These are phyloP conservation scores for Boletus tylopilopsis DNA, from an alignment of 768 basidiomycete species.

Conservation along the genomic window DNA sequence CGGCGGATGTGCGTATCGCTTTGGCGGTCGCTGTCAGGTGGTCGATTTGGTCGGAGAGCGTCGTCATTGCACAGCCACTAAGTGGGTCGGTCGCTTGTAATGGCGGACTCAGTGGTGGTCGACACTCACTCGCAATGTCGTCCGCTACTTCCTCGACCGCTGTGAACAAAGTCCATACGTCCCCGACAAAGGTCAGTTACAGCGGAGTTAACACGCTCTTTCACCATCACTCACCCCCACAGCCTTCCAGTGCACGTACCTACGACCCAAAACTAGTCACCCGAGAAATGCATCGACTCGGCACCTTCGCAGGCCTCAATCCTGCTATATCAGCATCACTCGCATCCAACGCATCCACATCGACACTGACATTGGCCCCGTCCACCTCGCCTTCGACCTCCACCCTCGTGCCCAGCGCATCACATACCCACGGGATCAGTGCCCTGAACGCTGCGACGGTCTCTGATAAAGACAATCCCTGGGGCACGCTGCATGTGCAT, in stretches of 20 bases:
- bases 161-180: constrained; percentile 29
- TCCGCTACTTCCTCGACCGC: constrained; percentile 25
- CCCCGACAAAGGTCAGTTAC: constrained; percentile 33
- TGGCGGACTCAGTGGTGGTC: constrained; percentile 1
- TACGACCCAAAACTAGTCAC: constrained; percentile 80
- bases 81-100: no score
- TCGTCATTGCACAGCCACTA: constrained; percentile 20
- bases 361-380: constrained; percentile 39
- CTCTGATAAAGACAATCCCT: constrained; percentile 61
- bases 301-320: constrained; percentile 52
- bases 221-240: constrained; percentile 19
- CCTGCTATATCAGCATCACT: constrained; percentile 39
- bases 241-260: constrained; percentile 63
- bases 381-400: constrained; percentile 37
- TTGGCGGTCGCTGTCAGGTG: constrained; percentile 52
- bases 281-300: constrained; percentile 83
- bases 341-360: constrained; percentile 44
- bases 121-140: constrained; percentile 37
- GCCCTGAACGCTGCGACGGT: constrained; percentile 23
- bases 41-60: constrained; percentile 66
- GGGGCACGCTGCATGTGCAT: constrained; percentile 81
- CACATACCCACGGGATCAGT: constrained; percentile 28
- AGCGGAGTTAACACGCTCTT: constrained; percentile 17
- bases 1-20: constrained; percentile 46
- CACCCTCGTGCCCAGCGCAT: constrained; percentile 30